Conservation (phyloP, 768 basidiomycete species). For the Candolleomyces aberdarensis region DNA sequence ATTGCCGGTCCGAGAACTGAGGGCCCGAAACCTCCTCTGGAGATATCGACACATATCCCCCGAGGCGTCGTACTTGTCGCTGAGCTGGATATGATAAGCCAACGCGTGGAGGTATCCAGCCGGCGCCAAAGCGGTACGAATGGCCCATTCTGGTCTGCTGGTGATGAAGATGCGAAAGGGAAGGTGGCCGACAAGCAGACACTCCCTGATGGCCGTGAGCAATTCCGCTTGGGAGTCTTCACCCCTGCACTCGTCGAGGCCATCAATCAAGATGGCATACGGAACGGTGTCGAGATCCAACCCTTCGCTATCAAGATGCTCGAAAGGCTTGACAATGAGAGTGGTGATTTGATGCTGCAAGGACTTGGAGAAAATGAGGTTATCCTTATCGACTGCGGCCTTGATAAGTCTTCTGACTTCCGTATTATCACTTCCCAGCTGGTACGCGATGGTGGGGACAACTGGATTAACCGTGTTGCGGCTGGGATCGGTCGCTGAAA, state of each 20-base stretch:
- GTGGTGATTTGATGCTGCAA: slow-evolving; percentile 7
- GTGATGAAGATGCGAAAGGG: not conserved
- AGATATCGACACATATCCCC: too few relatives aligned
- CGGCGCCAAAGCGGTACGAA: not conserved
- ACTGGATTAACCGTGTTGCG: slow-evolving; percentile 3
- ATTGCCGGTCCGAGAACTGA: too few relatives aligned
- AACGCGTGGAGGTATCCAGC: too few relatives aligned
- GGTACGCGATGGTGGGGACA: slow-evolving; percentile 10
- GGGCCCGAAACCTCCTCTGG: too few relatives aligned
- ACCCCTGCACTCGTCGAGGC: too few relatives aligned
- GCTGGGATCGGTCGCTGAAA: not conserved
- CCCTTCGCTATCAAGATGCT: too few relatives aligned
- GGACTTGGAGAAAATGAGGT: not conserved
- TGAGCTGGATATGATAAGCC: too few relatives aligned
- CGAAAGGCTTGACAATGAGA: too few relatives aligned
- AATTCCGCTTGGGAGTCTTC: too few relatives aligned
- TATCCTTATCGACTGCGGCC: not conserved
- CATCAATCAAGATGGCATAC: not conserved
- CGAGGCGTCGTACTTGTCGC: too few relatives aligned
- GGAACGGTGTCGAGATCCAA: not conserved
- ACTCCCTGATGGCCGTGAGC: too few relatives aligned
- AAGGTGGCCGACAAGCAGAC: not conserved
- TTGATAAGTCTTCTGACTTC: not conserved
- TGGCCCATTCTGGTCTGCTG: not conserved
- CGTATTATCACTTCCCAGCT: not conserved